Evolutionary conservation across 768 basidiomycete species (phyloP), one percentile per base, ranked within the genome.

Genomic region (Pleurotus giganteus): DNA sequence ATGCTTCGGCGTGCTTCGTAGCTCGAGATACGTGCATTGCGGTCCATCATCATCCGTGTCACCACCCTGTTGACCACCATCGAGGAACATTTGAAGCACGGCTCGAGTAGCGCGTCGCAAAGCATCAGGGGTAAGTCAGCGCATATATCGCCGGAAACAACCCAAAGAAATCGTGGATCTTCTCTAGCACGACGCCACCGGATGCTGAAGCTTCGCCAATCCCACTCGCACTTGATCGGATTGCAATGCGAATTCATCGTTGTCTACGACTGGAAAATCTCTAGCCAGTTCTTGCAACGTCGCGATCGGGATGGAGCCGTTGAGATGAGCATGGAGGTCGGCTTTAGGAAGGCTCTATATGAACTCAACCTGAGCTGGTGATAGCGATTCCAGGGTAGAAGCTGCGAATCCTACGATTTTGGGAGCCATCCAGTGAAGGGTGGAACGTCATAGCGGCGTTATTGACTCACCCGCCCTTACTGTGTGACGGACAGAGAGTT

Each of bases 261-360:
- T 2, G 1, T 43, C 31, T 27, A 4, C 32, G n/a, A 54, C 39
- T n/a, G 26, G 29, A 53, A 66, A 75, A 29, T 82, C 74, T 7
- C 61, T 59, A 0, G 86, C 88, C 12, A 94, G 81, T 6, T 82
- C 76, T 58, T 83, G 81, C 0, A 93, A 77, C 24, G 82, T 69
- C 0, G 69, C 50, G 23, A 91, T 69, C 0, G 91, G 91, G 29
- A 94, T 92, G 8, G 84, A 93, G 0, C 91, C 91, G 60, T 92
- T 92, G 3, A 92, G 79, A 63, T 93, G 91, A 0, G 91, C 91
- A 57, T 93, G 91, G 0, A 94, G 78, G 63, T 94, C 91, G 1
- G 91, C 89, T 67, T 94, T 94, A 8, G 87, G 87, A 0, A 92
- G 75, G 1, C 58, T 55, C 45, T 80, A 73, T 39, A 94, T 71